Base-by-base conservation (phyloP, 495 filamentous ascomycete species). In the Penicillium robsamsonii region DNA sequence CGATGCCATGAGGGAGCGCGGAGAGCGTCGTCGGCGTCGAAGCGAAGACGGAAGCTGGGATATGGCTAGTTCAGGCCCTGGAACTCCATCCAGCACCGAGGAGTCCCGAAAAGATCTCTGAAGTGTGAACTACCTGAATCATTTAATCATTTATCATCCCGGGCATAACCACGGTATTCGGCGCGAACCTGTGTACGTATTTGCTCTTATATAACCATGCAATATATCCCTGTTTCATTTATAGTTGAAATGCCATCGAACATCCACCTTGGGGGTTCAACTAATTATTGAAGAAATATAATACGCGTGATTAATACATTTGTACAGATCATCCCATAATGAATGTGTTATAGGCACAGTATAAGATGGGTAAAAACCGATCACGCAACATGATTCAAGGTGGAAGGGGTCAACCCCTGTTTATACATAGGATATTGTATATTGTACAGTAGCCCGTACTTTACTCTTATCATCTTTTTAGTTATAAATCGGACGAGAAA, bases 1-100 rank as follows among this genome's bases (percentile, higher is more conserved):
- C n/a, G 87, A 83, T 54, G 90, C 89, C 17, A 96, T 98, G 92
- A 78, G 81, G 58, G 90, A 97, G 72, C 76, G 93, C 22, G 89
- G 91, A 0, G 77, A 86, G 68, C 78, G 89, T 61, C 80, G 91
- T 54, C 75, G 87, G 53, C 80, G 86, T 58, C 86, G 85, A 67
- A 89, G 85, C 47, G 75, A 77, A 59, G 74, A 79, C 65, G 65
- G 75, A 57, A 67, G 78, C 71, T 72, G 74, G 75, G 77, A 80
- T 48, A 75, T 73, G 61, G 76, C 69, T 25, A 75, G 71, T 52
- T 71, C 73, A 33, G 78, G 71, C 5, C 68, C 73, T 29, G 63
- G 66, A 29, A 80, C 77, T 11, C 78, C 79, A 6, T 70, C 72
- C 35, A 78, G 71, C 42, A 47, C 54, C 20, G 70, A 75, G 29